These are phyloP conservation scores for Curvularia eragrostidis DNA, from an alignment of 2,329 filamentous ascomycete species.

Conservation along the genomic window DNA sequence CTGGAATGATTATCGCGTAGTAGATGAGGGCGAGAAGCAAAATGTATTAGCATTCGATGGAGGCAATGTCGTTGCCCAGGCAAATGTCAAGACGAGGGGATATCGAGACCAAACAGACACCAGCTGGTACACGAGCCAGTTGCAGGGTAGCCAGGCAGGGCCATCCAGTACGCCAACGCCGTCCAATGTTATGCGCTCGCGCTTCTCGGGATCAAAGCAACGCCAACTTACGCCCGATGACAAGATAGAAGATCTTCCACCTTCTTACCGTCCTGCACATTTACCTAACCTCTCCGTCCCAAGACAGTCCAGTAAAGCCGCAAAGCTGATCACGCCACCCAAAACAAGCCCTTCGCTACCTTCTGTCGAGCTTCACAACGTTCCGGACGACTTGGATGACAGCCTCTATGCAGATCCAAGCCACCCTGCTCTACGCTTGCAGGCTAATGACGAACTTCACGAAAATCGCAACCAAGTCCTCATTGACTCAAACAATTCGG, in stretches of 20 bases:
- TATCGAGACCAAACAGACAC: slow-evolving; percentile 83
- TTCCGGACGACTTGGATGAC: slow-evolving; percentile 26
- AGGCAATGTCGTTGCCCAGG: slow-evolving; percentile 71
- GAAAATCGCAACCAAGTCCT: slow-evolving; percentile 11
- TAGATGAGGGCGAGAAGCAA: slow-evolving; percentile 84
- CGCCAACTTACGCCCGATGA: slow-evolving; percentile 37
- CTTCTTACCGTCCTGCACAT: slow-evolving; percentile 42
- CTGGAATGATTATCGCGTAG: slow-evolving; percentile 83
- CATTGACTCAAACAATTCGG: not conserved
- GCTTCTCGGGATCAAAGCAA: slow-evolving; percentile 26
- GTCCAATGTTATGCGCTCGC: slow-evolving; percentile 28
- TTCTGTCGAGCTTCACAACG: slow-evolving; percentile 12
- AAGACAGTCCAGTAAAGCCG: slow-evolving; percentile 9
- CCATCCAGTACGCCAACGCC: slow-evolving; percentile 39
- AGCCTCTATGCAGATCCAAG: slow-evolving; percentile 33
- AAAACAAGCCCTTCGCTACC: slow-evolving; percentile 38
- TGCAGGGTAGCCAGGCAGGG: slow-evolving; percentile 54
- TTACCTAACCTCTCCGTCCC: slow-evolving; percentile 32
- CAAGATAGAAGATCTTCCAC: slow-evolving; percentile 39
- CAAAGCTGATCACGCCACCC: slow-evolving; percentile 37
- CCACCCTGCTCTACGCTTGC: slow-evolving; percentile 17
- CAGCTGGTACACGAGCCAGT: slow-evolving; percentile 82
- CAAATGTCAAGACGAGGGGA: slow-evolving; percentile 64
- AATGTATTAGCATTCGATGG: slow-evolving; percentile 71
- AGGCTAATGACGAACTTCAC: slow-evolving; percentile 12